Base-by-base conservation (phyloP, 345 rosid species). In the Gossypium australe region DNA sequence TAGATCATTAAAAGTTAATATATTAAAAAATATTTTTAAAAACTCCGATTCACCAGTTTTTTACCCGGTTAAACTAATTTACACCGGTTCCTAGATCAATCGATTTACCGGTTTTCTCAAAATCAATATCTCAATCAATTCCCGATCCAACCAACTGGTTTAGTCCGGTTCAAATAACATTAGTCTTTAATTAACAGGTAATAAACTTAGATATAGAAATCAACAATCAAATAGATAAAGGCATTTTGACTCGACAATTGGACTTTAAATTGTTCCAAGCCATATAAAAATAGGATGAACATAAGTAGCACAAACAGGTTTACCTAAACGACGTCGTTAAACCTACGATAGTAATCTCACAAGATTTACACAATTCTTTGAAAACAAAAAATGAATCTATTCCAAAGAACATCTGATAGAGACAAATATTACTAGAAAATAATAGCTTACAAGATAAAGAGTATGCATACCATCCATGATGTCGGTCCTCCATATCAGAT, bases 131-230 rank as follows among this genome's bases (percentile, higher is more conserved):
- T 5, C 41, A 34, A 34, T 7, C 41, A 5, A 0, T 1, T 34
- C 41, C 41, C 2, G 1, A 5, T 5, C 7, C 7, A 34, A 34
- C 41, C 7, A 0, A 6, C 1, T 34, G 7, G 1, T 29, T 29
- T 4, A 29, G 38, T 4, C 38, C 38, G 0, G 7, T 34, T 34
- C 41, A 34, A 34, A 34, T 34, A 34, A 34, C 41, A 34, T 34
- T 4, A 0, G 41, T 34, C 41, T 1, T 1, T 34, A 34, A 34
- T 34, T 34, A 34, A 5, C 41, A 5, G 41, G 41, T 34, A 10
- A 18, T 56, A 2, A 2, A 57, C 29, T 34, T 57, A 22, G 22
- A 10, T 59, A 80, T 94, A 92, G 38, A 49, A 24, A 55, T 70
- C 62, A 70, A 52, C 24, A 49, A 52, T 70, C 60, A 70, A 70